Evolutionary conservation across 495 filamentous ascomycete genomes (phyloP), one percentile per base, ranked within the genome.

Genomic region (Haplographium delicatum): DNA sequence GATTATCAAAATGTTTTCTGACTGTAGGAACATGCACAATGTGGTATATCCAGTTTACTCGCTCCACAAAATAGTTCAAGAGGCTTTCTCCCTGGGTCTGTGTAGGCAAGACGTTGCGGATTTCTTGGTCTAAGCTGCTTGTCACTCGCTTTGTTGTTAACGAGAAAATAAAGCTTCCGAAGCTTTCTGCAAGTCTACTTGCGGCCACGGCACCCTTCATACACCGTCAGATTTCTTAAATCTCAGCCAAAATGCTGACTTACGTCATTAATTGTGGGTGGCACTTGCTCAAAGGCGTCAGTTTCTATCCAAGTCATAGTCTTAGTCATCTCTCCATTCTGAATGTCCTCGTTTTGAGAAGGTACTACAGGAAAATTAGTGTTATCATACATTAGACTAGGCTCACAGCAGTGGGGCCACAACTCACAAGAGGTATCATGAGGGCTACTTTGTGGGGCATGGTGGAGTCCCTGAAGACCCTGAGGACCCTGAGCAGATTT

Each of bases 11-110:
- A 1, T 39, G 30, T 23, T 24, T 38, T 24, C 33, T 37, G 11
- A 50, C 40, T n/a, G 53, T 56, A 0, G 53, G 53, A 15, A 56
- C 22, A 15, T 56, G 53, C 23, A 56, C 31, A 6, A 56, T 56
- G 18, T 56, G 47, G 25, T 56, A 56, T 5, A 56, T 40, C 47
- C 46, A 50, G 22, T 48, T 44, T 2, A 56, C 16, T 13, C 50
- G n/a, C 7, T 37, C 31, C 4, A 50, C 22, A 23, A 28, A 56
- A 41, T 31, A 50, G 4, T 56, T 40, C 10, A 56, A 23, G 1
- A 56, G 19, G 26, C 22, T 18, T 16, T 10, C n/a, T 10, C 27
- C 46, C 18, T 50, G 39, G 20, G 10, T 40, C 3, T 47, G 46
- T 9, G 38, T 2, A 5, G 53, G 53, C 23, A 56, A 18, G 25